These are phyloP conservation scores for Harrya chromipes DNA, from an alignment of 768 basidiomycete genomes.

Conservation along the genomic window DNA sequence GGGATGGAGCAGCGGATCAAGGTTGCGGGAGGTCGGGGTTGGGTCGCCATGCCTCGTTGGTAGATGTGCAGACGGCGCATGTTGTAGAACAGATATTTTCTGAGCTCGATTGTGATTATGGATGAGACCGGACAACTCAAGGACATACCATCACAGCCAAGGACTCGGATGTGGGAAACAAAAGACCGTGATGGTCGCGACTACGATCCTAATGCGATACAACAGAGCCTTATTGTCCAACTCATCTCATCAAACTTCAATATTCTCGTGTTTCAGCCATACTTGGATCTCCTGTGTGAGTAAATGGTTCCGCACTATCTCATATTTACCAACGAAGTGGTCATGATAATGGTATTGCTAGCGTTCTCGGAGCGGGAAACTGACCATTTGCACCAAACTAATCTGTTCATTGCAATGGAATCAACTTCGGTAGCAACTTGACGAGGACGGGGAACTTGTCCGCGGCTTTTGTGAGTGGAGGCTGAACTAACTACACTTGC, in stretches of 20 bases:
- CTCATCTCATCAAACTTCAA: no score
- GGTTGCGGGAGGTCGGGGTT: constrained; percentile 85
- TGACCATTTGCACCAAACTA: no score
- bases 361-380: no score
- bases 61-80: constrained; percentile 71
- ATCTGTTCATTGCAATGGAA: neutral
- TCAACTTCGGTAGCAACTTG: neutral
- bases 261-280: no score
- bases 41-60: constrained; percentile 78
- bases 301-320: neutral
- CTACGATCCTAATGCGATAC: no score
- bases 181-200: no score
- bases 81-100: constrained; percentile 88
- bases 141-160: constrained; percentile 13
- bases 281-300: neutral
- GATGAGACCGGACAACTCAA: neutral
- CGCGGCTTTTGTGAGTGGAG: neutral
- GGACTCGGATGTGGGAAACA: no score
- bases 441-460: neutral
- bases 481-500: neutral
- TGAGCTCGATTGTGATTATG: constrained; percentile 26
- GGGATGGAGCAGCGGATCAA: constrained; percentile 94
- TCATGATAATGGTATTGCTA: no score
- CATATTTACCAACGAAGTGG: no score
- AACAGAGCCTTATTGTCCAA: no score